phyloP scores from a whole-genome alignment of 2,329 filamentous ascomycete species.

The Thielaviopsis punctulata region DNA sequence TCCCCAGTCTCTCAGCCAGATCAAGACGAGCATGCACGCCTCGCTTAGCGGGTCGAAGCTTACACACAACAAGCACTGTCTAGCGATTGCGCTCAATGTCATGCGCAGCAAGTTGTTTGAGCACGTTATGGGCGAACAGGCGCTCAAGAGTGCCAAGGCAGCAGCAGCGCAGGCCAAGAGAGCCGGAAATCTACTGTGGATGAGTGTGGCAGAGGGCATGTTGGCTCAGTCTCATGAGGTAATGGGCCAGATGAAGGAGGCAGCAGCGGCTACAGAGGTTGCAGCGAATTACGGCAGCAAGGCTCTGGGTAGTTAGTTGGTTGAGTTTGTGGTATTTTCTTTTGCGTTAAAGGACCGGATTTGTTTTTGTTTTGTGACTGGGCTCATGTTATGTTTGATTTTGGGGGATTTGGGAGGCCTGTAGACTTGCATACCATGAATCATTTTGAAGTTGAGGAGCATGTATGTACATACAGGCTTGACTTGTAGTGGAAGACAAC shows the following conservation, averaged over 20 bases:
- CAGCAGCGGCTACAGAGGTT: slow-evolving; percentile 23
- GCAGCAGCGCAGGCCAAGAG: slow-evolving; percentile 50
- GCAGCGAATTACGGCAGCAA: slow-evolving; percentile 17
- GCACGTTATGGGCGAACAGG: slow-evolving; percentile 64
- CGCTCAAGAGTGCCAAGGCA: slow-evolving; percentile 57
- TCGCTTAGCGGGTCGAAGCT: slow-evolving; percentile 53
- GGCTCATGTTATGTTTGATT: background rate
- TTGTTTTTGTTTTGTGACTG: background rate
- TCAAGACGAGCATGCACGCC: slow-evolving; percentile 60
- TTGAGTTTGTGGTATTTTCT: background rate
- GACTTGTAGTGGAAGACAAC: too few species aligned
- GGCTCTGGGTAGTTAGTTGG: slow-evolving; percentile 7
- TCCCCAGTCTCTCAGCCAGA: slow-evolving; percentile 51
- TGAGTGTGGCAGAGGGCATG: slow-evolving; percentile 66
- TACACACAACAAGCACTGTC: slow-evolving; percentile 59
- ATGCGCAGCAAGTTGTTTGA: slow-evolving; percentile 75
- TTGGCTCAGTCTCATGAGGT: slow-evolving; percentile 58
- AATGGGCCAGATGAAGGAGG: slow-evolving; percentile 41
- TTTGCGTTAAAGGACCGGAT: background rate
- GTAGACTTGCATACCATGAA: too few species aligned
- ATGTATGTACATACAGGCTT: too few species aligned
- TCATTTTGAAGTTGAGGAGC: too few species aligned
- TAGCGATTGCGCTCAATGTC: slow-evolving; percentile 68
- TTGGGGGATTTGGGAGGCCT: too few species aligned
- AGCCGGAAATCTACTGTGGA: slow-evolving; percentile 58